phyloP scores from a whole-genome alignment of 495 filamentous ascomycete species.

The Podospora didyma region DNA sequence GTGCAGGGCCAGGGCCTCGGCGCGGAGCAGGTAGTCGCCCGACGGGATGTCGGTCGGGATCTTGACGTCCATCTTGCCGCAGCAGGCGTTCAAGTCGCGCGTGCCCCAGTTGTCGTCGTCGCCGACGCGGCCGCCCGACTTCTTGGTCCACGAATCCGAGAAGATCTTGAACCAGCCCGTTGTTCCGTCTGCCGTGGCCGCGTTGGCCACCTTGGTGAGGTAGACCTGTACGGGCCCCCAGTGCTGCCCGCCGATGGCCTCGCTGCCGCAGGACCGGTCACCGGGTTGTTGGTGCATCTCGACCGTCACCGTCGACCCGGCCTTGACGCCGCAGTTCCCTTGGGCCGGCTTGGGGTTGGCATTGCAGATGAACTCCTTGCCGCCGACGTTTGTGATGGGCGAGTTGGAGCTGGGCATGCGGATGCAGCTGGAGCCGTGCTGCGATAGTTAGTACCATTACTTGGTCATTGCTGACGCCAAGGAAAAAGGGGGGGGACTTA shows the following conservation, averaged over 20 bases:
- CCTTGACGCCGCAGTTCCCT: slow-evolving; percentile 43
- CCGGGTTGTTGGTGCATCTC: slow-evolving; percentile 51
- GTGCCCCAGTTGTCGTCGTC: slow-evolving; percentile 50
- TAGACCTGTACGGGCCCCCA: slow-evolving; percentile 50
- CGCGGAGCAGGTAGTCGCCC: slow-evolving; percentile 50
- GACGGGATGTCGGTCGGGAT: slow-evolving; percentile 43
- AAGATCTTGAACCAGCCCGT: slow-evolving; percentile 51
- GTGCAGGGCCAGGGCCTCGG: slow-evolving; percentile 50
- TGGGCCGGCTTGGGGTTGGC: slow-evolving; percentile 31
- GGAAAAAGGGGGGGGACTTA: slow-evolving; percentile 26
- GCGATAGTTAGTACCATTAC: slow-evolving; percentile 7
- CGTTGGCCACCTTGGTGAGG: slow-evolving; percentile 49
- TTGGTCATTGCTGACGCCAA: background rate
- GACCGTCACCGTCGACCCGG: slow-evolving; percentile 43
- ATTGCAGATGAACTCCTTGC: slow-evolving; percentile 39
- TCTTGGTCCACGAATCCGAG: slow-evolving; percentile 42
- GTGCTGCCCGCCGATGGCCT: slow-evolving; percentile 47
- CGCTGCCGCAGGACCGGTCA: slow-evolving; percentile 38
- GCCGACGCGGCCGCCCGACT: slow-evolving; percentile 26
- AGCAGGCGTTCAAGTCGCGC: slow-evolving; percentile 48
- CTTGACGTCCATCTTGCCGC: slow-evolving; percentile 45
- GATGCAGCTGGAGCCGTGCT: slow-evolving; percentile 37
- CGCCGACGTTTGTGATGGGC: slow-evolving; percentile 40
- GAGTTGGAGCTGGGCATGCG: slow-evolving; percentile 41
- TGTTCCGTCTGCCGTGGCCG: slow-evolving; percentile 37